These are phyloP conservation scores for Acorus gramineus DNA, from an alignment of 106 monocot species.

Conservation along the genomic window DNA sequence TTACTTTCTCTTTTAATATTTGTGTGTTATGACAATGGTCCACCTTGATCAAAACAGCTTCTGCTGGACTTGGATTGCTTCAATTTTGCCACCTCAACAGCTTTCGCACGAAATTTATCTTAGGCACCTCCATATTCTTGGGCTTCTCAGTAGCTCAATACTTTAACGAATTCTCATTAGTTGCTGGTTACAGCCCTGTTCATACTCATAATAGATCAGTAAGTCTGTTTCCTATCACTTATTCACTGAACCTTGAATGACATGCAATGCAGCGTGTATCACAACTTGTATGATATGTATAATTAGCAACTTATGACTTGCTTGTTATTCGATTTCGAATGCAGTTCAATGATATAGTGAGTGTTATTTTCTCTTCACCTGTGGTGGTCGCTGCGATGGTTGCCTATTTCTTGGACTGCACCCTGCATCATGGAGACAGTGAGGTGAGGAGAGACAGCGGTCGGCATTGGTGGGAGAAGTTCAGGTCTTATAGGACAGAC, in stretches of 20 bases:
- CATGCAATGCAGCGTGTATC: no score
- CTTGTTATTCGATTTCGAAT: background rate
- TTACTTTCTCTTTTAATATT: background rate
- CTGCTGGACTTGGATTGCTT: slow-evolving; percentile 61
- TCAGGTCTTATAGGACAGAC: slow-evolving; percentile 50
- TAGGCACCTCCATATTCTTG: slow-evolving; percentile 54
- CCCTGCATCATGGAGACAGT: slow-evolving; percentile 22
- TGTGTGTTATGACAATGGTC: background rate
- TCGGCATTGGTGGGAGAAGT: slow-evolving; percentile 84
- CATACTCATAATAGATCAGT: slow-evolving; percentile 53
- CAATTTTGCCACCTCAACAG: slow-evolving; percentile 72
- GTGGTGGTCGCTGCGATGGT: slow-evolving; percentile 54
- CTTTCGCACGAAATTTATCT: slow-evolving; percentile 50
- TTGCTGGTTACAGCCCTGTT: slow-evolving; percentile 57
- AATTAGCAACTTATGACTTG: background rate
- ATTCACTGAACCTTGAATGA: background rate
- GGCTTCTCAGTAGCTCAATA: slow-evolving; percentile 66
- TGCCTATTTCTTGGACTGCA: slow-evolving; percentile 66
- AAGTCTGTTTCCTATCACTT: slow-evolving; percentile 7
- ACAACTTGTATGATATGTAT: background rate
- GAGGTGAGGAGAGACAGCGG: slow-evolving; percentile 51
- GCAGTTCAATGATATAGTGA: slow-evolving; percentile 84
- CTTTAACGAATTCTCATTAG: slow-evolving; percentile 38
- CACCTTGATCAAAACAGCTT: slow-evolving; percentile 33
- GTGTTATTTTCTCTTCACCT: slow-evolving; percentile 80